A percentile compares a stretch with the other conserved stretches of the same genome.
Evolutionary conservation across 345 rosid genomes (phyloP).

Genomic region (Populus ilicifolia): DNA sequence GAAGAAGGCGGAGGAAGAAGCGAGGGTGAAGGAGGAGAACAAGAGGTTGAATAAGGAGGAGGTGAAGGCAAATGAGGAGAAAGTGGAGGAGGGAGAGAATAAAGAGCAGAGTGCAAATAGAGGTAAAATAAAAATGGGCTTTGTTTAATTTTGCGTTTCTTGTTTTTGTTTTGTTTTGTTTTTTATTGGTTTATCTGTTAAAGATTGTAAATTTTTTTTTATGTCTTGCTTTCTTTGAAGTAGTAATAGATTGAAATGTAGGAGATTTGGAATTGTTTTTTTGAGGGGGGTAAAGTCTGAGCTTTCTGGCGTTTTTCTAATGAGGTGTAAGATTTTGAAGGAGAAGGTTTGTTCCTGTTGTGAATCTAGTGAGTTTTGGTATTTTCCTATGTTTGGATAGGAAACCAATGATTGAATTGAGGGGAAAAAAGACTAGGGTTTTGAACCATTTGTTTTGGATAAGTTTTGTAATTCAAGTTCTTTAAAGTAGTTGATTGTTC

Average conservation of each 20-base stretch:
- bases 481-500: neutral
- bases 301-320: neutral
- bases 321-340: neutral
- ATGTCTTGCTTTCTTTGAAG: neutral
- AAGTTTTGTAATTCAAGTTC: neutral
- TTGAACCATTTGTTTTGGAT: neutral
- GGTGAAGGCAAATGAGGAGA: constrained; percentile 27
- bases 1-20: constrained; percentile 27
- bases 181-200: neutral
- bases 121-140: neutral
- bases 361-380: neutral
- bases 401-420: neutral
- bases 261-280: neutral
- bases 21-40: neutral
- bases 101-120: constrained; percentile 1
- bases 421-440: neutral
- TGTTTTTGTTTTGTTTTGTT: neutral
- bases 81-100: constrained; percentile 8
- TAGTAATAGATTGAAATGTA: neutral
- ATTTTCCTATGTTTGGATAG: no score
- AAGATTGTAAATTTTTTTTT: neutral
- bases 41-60: constrained; percentile 37
- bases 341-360: neutral
- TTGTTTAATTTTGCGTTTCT: neutral
- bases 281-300: neutral